These are phyloP conservation scores for Grosmannia huntii DNA, from an alignment of 2,329 filamentous ascomycete species.

Conservation along the genomic window DNA sequence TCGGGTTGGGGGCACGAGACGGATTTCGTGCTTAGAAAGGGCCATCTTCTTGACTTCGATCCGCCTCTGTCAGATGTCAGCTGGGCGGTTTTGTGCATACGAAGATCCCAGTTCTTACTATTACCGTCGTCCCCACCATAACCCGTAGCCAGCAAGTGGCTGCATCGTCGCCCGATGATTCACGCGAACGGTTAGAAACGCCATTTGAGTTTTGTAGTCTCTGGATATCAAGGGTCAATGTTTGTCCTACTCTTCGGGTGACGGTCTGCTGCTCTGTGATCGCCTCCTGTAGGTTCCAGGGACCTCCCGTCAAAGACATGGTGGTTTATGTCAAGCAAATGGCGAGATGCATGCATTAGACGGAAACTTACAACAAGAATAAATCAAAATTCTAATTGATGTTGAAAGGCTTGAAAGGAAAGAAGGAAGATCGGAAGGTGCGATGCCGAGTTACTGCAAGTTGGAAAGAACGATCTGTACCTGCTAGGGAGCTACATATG, in stretches of 20 bases:
- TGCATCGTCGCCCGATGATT: neutral
- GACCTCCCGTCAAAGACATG: neutral
- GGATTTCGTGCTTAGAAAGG: conserved; percentile 7
- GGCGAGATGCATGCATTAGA: neutral
- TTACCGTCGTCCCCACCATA: neutral
- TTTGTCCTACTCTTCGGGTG: neutral
- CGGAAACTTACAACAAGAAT: neutral
- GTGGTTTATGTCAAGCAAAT: neutral
- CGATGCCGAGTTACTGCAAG: neutral
- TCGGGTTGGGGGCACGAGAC: conserved; percentile 9
- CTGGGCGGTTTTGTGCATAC: neutral
- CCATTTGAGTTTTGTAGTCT: neutral
- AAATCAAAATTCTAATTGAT: too few relatives aligned
- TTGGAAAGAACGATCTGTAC: neutral
- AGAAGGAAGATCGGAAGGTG: neutral
- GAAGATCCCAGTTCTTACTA: neutral
- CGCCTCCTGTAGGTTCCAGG: conserved; percentile 11
- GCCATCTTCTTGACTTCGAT: neutral
- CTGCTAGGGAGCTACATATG: neutral
- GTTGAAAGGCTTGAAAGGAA: neutral
- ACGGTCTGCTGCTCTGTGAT: conserved; percentile 8
- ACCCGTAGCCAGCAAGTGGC: neutral
- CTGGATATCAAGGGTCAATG: conserved; percentile 2
- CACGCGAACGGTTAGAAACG: neutral
- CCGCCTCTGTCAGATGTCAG: neutral